A percentile compares a stretch with the other conserved stretches of the same genome.
Conservation (phyloP, 345 rosid genomes). For the Lepidium didymum region DNA sequence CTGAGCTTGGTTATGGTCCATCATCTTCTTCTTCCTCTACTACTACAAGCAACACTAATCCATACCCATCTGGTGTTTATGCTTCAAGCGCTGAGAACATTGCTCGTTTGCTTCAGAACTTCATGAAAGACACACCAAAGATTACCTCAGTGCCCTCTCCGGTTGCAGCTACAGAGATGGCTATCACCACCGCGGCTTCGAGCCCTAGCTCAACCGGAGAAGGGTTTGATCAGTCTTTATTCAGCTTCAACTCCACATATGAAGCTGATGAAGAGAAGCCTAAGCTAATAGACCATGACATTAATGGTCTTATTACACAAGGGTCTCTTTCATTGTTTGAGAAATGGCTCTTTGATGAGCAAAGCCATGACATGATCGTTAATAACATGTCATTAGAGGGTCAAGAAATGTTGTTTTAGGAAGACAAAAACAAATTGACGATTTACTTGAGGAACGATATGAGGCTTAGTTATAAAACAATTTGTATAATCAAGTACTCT, state of each 20-base stretch:
- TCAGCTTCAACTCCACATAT: constrained; percentile 45
- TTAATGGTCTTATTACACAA: constrained; percentile 26
- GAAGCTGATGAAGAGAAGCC: constrained; percentile 33
- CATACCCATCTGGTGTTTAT: constrained; percentile 30
- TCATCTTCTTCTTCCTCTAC: constrained; percentile 27
- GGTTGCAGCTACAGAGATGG: constrained; percentile 26
- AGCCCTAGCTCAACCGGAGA: constrained; percentile 26
- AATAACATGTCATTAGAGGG: constrained; percentile 37
- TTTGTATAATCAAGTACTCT: constrained; percentile 14
- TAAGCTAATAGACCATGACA: constrained; percentile 32
- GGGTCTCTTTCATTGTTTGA: constrained; percentile 50
- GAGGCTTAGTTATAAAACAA: constrained; percentile 10
- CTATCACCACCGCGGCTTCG: constrained; percentile 19
- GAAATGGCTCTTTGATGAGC: constrained; percentile 74
- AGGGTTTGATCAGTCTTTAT: constrained; percentile 32
- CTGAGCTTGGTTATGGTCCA: constrained; percentile 9
- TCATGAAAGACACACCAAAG: constrained; percentile 47
- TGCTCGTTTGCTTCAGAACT: constrained; percentile 57
- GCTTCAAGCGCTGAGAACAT: constrained; percentile 68
- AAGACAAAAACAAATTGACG: background rate
- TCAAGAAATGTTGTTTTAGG: constrained; percentile 27
- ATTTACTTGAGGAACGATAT: background rate
- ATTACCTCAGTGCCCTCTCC: background rate
- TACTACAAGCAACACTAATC: constrained; percentile 4
- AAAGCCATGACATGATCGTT: constrained; percentile 32